Conservation (phyloP, 495 filamentous ascomycete species). For the Hypoxylon lenormandii region DNA sequence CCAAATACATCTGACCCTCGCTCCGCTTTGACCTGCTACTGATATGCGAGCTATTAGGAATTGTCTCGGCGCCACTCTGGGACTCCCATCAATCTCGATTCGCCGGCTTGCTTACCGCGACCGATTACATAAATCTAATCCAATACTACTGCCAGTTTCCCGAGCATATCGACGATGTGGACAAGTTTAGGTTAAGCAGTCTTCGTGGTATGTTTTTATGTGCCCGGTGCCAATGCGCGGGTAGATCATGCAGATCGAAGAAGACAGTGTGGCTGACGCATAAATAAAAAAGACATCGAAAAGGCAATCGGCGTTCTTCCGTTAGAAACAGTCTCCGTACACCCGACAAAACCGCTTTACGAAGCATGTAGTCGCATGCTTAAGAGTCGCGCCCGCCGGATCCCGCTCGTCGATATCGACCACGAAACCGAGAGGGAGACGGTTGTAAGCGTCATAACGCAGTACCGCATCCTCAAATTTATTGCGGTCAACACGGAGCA, state of each 20-base stretch:
- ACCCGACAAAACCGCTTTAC: conserved; percentile 88
- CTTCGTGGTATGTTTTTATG: conserved; percentile 78
- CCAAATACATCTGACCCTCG: conserved; percentile 12
- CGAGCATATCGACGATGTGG: conserved; percentile 85
- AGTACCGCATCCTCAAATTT: conserved; percentile 98
- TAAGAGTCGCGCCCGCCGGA: conserved; percentile 88
- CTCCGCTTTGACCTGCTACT: conserved; percentile 12
- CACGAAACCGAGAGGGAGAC: conserved; percentile 92
- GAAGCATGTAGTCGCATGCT: conserved; percentile 96
- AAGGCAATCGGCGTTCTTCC: conserved; percentile 89
- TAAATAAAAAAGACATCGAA: conserved; percentile 81
- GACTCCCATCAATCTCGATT: conserved; percentile 94
- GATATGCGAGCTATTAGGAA: conserved; percentile 68
- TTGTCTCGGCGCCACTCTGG: conserved; percentile 98
- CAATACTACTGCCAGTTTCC: conserved; percentile 99
- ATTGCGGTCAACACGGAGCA: conserved; percentile 93
- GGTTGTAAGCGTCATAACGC: conserved; percentile 95
- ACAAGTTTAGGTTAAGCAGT: conserved; percentile 93
- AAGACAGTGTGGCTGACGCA: conserved; percentile 24
- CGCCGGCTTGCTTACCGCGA: conserved; percentile 91
- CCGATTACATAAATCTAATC: conserved; percentile 98
- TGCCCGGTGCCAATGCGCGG: conserved; percentile 21
- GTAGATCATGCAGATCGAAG: conserved; percentile 18
- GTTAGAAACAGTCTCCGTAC: conserved; percentile 94
- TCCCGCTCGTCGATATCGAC: conserved; percentile 92